Evolutionary conservation across 2,329 filamentous ascomycete species (phyloP), one percentile per base, ranked within the genome.

Genomic region (Aspergillus phoenicis): DNA sequence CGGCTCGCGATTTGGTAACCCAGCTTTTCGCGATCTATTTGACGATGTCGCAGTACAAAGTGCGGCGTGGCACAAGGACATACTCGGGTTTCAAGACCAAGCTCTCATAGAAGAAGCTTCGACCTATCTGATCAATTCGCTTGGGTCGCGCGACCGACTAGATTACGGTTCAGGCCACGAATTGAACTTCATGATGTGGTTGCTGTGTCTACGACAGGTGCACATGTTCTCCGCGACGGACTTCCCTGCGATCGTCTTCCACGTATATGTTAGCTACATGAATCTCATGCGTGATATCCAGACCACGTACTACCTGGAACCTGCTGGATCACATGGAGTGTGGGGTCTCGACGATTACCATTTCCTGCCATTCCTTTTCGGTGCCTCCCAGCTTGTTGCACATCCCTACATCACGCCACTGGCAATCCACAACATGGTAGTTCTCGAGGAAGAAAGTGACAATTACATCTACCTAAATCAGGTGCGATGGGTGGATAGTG

Each of bases 311-410:
- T 99, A 99, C 72, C 88, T 99, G 54, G 95, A 99, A 72, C 95
- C 95, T 2, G 95, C 95, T 0, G 95, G 95, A 13, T 97, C 94
- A 0, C 95, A 99, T 75, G 95, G 95, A 43, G 95, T 99, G 24
- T 99, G 95, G 95, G 95, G 95, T 17, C 82, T 99, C 1, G 95
- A 99, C 71, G 95, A 99, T 76, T 97, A 99, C 78, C 93, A 96
- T 68, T 99, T 99, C 78, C 81, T 97, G 1, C 95, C 96, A 0
- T 99, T 98, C 74, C 85, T 99, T 11, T 96, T 98, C 65, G 95
- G 95, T 20, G 93, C 95, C 38, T 89, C 93, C 24, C 96, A 99
- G 77, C 85, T 97, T 17, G 82, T 95, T 15, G 87, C 91, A 65
- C 95, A 99, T 73, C 90, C 82, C 45, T 97, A 85, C 75, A 91